Evolutionary conservation across 2,329 filamentous ascomycete species (phyloP).

Genomic region (Trichoderma polysporum): DNA sequence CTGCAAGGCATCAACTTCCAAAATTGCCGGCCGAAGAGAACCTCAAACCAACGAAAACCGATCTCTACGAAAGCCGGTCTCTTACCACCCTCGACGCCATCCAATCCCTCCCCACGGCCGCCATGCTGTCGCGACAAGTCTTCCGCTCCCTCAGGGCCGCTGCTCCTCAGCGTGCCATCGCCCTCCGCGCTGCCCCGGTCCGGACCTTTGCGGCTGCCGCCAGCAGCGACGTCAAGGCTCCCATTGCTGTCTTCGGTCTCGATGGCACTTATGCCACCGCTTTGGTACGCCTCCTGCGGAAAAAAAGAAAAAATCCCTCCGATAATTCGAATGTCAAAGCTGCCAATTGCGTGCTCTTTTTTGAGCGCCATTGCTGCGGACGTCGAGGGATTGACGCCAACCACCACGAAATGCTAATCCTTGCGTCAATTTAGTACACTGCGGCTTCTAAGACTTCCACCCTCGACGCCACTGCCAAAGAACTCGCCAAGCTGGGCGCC

Average conservation of each 20-base stretch:
- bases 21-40: constrained; percentile 44
- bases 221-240: constrained; percentile 71
- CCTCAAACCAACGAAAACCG: constrained; percentile 34
- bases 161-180: constrained; percentile 57
- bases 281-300: constrained; percentile 67
- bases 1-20: constrained; percentile 42
- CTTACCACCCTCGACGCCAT: constrained; percentile 30
- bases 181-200: constrained; percentile 51
- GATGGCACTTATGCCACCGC: constrained; percentile 98
- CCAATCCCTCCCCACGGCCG: constrained; percentile 27
- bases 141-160: constrained; percentile 56
- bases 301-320: not conserved
- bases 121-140: constrained; percentile 62
- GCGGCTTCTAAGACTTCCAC: constrained; percentile 84
- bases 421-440: constrained; percentile 72
- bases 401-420: constrained; percentile 26
- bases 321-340: not conserved
- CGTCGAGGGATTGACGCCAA: not conserved
- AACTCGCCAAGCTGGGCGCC: constrained; percentile 67
- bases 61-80: constrained; percentile 32
- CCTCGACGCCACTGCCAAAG: constrained; percentile 82
- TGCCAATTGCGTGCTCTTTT: not conserved
- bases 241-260: constrained; percentile 88
- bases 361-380: not conserved
- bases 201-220: constrained; percentile 78